Base-by-base conservation (phyloP, 805 yeast genomes). In the Limtongia smithiae region DNA sequence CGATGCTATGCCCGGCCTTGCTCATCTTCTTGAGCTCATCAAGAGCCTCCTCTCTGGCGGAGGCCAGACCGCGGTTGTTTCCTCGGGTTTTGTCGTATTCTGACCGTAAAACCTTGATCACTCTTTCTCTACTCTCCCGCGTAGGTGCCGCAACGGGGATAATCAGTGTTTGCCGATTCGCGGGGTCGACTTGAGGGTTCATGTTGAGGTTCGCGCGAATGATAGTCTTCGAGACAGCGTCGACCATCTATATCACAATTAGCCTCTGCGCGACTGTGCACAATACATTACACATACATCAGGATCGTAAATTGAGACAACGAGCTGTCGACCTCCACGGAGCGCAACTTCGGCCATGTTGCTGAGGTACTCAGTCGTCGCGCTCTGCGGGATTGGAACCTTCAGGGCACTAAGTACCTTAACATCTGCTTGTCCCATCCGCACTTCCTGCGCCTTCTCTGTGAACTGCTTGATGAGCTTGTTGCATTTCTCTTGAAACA, bases 301-400 rank as follows among this genome's bases (percentile, higher is more conserved):
- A 1, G 46, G 95, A 62, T 91, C 96, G 66, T 83, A 91, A 1
- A 89, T 90, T 0, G 96, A 88, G n/a, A 91, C 78, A 28, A 78
- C 68, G 44, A 87, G 71, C 58, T 79, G 74, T 59, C 85, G 76
- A 24, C 75, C 71, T 5, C 91, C 93, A 58, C 83, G 83, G 44
- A 79, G 58, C 0, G 83, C 70, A 2, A 91, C 82, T 53, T 82
- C 82, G 1, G 95, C 95, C 25, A 87, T 9, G n/a, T 48, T 38
- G 25, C 44, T n/a, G n/a, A n/a, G n/a, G n/a, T n/a, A n/a, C n/a
- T n/a, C n/a, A n/a, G n/a, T n/a, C n/a, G n/a, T n/a, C n/a, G n/a
- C n/a, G n/a, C n/a, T n/a, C n/a, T n/a, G n/a, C n/a, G n/a, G n/a
- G n/a, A n/a, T n/a, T n/a, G n/a, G n/a, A n/a, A n/a, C n/a, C n/a